These are phyloP conservation scores for Sonneratia alba DNA, from an alignment of 345 rosid species.

Conservation along the genomic window DNA sequence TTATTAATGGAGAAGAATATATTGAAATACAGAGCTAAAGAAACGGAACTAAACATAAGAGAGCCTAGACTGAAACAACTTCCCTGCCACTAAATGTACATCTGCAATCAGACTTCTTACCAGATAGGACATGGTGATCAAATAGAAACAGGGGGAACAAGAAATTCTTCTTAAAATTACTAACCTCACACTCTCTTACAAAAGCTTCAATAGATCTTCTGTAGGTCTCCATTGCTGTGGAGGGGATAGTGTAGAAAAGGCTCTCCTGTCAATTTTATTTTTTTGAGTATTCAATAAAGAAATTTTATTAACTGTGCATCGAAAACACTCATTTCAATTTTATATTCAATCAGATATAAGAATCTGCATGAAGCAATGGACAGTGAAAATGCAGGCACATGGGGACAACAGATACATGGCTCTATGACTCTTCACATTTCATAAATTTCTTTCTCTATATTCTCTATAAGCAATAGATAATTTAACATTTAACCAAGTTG, in stretches of 20 bases:
- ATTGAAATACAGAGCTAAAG: neutral
- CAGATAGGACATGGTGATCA: neutral
- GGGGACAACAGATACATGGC: neutral
- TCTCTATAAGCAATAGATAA: neutral
- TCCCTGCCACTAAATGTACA: neutral
- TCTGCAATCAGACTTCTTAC: neutral
- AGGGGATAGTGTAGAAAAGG: slow-evolving; percentile 81
- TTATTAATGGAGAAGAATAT: neutral
- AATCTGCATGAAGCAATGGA: neutral
- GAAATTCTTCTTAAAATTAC: slow-evolving; percentile 1
- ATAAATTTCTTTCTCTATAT: neutral
- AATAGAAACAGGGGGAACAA: neutral
- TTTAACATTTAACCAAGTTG: neutral
- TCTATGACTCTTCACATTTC: neutral
- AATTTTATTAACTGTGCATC: too few species aligned
- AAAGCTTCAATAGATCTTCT: slow-evolving; percentile 70
- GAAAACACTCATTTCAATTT: neutral
- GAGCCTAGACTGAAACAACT: neutral
- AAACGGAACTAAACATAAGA: too few species aligned
- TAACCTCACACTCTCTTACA: slow-evolving; percentile 44
- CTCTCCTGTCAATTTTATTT: slow-evolving; percentile 56
- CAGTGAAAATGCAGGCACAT: neutral
- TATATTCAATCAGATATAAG: slow-evolving; percentile 14
- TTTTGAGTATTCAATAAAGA: too few species aligned
- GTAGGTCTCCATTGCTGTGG: slow-evolving; percentile 71